Evolutionary conservation across 169 alveolate genomes (phyloP), one percentile per base, ranked within the genome.

Genomic region (Plasmodium ovale): DNA sequence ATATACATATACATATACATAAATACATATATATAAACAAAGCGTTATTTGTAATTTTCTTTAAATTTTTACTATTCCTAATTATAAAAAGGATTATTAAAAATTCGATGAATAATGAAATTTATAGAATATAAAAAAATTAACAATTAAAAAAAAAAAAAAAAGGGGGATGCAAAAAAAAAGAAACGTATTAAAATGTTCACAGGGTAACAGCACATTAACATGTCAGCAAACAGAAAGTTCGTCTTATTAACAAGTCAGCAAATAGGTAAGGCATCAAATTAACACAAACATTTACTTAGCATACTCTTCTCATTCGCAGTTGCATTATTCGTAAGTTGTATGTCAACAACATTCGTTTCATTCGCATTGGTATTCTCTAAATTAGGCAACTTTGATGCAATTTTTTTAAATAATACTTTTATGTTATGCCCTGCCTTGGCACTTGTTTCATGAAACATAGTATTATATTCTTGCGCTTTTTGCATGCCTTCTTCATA

Each of bases 361-460:
- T 87, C 89, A 60, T 77, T 68, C 3, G 35, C 29, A 21, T 77
- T 77, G 37, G 67, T 72, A 42, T 72, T 62, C 1, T 92, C 93
- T 27, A 72, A 59, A 73, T 85, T 79, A 21, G 95, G 94, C 23
- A 94, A 74, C 23, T 90, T 89, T 14, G 94, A 53, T 29, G 98
- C 99, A 19, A 97, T 95, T 59, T 92, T 94, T 87, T 95, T 92
- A 69, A 97, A 97, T 35, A 97, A 95, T 10, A 94, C 92, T 79
- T 96, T 96, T 42, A 98, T 95, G 93, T 98, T 98, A 82, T 94
- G 93, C 7, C 99, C 99, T 5, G 98, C 97, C 92, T 98, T 97
- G 42, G 99, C 99, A 87, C 99, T 97, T 33, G 98, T 96, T 92
- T 98, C 99, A 44, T 97, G 95, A 79, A 97, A 98, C 93, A 96